A percentile compares a stretch with the other conserved stretches of the same genome.
These are phyloP conservation scores for Chrysosporium keratinophilum DNA, from an alignment of 2,329 filamentous ascomycete genomes.

Conservation along the genomic window DNA sequence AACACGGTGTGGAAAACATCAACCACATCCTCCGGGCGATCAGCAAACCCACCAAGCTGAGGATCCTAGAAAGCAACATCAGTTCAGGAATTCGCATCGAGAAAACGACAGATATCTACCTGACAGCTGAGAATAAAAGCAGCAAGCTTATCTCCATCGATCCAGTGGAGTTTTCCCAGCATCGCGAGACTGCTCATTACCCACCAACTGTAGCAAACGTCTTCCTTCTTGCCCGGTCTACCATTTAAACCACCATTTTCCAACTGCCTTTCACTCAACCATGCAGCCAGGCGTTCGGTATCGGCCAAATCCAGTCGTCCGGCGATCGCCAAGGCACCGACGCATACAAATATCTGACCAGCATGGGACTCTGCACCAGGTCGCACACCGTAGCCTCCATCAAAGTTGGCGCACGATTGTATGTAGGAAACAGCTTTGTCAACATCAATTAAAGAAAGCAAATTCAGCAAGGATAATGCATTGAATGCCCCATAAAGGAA, in stretches of 20 bases:
- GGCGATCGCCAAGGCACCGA: conserved; percentile 76
- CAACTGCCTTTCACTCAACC: conserved; percentile 88
- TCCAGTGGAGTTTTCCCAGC: conserved; percentile 82
- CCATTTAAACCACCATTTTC: conserved; percentile 84
- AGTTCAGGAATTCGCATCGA: not conserved
- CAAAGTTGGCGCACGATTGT: conserved; percentile 76
- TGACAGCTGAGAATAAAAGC: conserved; percentile 80
- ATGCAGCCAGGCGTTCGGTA: conserved; percentile 68
- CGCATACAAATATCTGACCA: conserved; percentile 90
- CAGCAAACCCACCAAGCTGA: conserved; percentile 73
- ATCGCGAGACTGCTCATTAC: conserved; percentile 85
- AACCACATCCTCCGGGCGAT: conserved; percentile 86
- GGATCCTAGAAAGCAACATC: conserved; percentile 45
- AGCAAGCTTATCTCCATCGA: conserved; percentile 69
- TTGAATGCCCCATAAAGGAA: conserved; percentile 89
- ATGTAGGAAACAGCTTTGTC: conserved; percentile 71
- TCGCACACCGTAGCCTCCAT: conserved; percentile 82
- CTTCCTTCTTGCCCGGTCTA: conserved; percentile 85
- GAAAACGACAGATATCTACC: conserved; percentile 29
- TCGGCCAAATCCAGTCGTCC: conserved; percentile 72
- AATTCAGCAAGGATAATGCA: conserved; percentile 70
- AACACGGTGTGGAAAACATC: conserved; percentile 96
- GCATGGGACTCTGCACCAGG: conserved; percentile 91
- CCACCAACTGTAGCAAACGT: conserved; percentile 99
- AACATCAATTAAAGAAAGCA: conserved; percentile 65